Conservation (phyloP, 768 basidiomycete genomes). For the Hortiboletus flavorubellus region DNA sequence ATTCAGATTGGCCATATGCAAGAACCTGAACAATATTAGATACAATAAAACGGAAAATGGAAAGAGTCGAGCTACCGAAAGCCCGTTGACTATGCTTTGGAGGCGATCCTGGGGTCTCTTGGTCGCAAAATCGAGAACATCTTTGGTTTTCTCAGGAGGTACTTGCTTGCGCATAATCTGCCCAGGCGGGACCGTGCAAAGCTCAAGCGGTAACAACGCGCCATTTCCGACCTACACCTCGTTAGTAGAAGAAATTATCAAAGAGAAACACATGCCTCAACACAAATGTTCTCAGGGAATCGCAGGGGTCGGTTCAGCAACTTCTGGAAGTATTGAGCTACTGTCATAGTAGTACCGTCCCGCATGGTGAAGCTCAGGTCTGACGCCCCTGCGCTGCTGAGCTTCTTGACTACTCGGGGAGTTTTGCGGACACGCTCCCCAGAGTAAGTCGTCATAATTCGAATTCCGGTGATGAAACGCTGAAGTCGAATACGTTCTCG, state of each 20-base stretch:
- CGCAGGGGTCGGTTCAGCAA: slow-evolving; percentile 51
- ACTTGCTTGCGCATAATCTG: slow-evolving; percentile 74
- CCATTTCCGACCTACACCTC: slow-evolving; percentile 50
- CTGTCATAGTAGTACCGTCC: slow-evolving; percentile 53
- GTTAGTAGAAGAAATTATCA: slow-evolving; percentile 20
- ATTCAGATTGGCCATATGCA: slow-evolving; percentile 71
- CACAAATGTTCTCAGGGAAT: slow-evolving; percentile 63
- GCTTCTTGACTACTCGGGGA: slow-evolving; percentile 60
- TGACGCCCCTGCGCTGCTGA: slow-evolving; percentile 52
- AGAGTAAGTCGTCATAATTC: slow-evolving; percentile 42
- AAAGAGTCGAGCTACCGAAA: slow-evolving; percentile 38
- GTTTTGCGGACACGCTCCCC: slow-evolving; percentile 37
- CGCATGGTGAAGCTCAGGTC: slow-evolving; percentile 53
- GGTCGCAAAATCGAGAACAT: slow-evolving; percentile 64
- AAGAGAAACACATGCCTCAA: slow-evolving; percentile 48
- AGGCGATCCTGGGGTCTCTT: slow-evolving; percentile 59
- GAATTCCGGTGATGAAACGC: slow-evolving; percentile 52
- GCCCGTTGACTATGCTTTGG: slow-evolving; percentile 48
- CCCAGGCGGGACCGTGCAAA: slow-evolving; percentile 57
- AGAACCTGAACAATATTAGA: slow-evolving; percentile 41
- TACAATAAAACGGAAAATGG: not conserved
- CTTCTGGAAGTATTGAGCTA: slow-evolving; percentile 58
- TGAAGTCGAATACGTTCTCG: slow-evolving; percentile 51
- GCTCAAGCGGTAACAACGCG: slow-evolving; percentile 65
- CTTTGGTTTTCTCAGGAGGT: slow-evolving; percentile 60